Base-by-base conservation (phyloP, 306 rosid genomes). In the Prunus padus region DNA sequence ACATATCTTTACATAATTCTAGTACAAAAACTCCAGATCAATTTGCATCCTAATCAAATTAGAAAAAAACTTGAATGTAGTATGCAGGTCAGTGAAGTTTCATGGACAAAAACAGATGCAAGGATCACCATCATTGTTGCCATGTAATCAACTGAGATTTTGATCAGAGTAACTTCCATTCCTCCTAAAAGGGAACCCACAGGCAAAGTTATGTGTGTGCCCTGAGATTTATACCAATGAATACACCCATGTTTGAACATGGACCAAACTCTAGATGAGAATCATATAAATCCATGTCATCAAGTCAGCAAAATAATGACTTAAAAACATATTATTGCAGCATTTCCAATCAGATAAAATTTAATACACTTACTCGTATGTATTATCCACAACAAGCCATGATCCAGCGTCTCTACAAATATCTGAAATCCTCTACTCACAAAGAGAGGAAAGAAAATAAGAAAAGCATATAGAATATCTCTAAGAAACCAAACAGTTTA, bases 381-480 rank as follows among this genome's bases (percentile, higher is more conserved):
- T 93, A 72, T 93, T 93, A 81, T 93, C 98, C 76, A 91, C 96
- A 63, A 93, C 82, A 55, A 93, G 96, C 98, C 98, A 93, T 62
- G 89, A 85, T 47, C 98, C 98, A 69, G 95, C 93, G 10, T 85
- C 73, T 79, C 78, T 63, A 82, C 98, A 94, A 71, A 91, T 70
- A 80, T 91, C 84, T 44, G 97, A 85, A 72, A 94, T 91, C 88
- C 97, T 90, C 98, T 94, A 90, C 52, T 46, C 73, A 72, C 20
- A 79, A 44, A 16, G 57, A 59, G 52, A 83, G 76, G 73, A 67
- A 72, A 76, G 72, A 62, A 74, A 57, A 69, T 46, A 28, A 62
- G 75, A 70, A 75, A 14, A 30, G 76, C 20, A 52, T 44, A 62
- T 73, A 87, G 84, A 79, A 76, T 69, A 31, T 69, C 66, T 1